Base-by-base conservation (phyloP, 345 rosid species). In the Geranium rotundifolium region DNA sequence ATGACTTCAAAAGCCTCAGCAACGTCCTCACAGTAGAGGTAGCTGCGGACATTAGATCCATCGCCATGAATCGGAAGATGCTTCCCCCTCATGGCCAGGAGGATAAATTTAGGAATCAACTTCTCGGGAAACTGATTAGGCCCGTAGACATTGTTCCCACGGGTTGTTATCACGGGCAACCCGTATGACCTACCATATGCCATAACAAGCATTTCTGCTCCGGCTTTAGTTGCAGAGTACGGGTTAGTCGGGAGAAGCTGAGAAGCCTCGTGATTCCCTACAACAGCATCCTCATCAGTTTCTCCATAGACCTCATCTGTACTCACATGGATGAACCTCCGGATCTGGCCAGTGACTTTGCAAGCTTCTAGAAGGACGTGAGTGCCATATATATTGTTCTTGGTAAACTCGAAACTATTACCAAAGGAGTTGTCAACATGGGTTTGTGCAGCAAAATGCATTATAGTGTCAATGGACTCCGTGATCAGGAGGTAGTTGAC, bases 191-290 rank as follows among this genome's bases (percentile, higher is more conserved):
- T 63, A 1, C 86, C 89, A 64, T 84, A 84, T 6, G 89, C 89
- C 89, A 84, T 84, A 17, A 84, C 89, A 67, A 84, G 83, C 89
- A 84, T 84, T 57, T 84, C 89, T 19, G 89, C 89, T 23, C 89
- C 89, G 34, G 86, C 86, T 73, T 84, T 84, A 5, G 86, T 82
- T 12, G 89, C 89, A 56, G 89, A 84, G 63, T 81, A 84, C 0
- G 89, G 89, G 64, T 84, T 84, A 1, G 89, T 84, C 3, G 89
- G 89, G 23, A 84, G 84, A 27, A 84, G 86, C 57, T 84, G 89
- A 19, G 89, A 84, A 29, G 89, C 86, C 68, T 84, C 89, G 57
- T 84, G 89, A 63, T 84, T 84, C 23, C 89, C 89, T 17, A 82
- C 89, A 31, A 80, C 76, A 14, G 89, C 89, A 69, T 84, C 86